Evolutionary conservation across 2,329 filamentous ascomycete species (phyloP).

Genomic region (Diatrype stigma): DNA sequence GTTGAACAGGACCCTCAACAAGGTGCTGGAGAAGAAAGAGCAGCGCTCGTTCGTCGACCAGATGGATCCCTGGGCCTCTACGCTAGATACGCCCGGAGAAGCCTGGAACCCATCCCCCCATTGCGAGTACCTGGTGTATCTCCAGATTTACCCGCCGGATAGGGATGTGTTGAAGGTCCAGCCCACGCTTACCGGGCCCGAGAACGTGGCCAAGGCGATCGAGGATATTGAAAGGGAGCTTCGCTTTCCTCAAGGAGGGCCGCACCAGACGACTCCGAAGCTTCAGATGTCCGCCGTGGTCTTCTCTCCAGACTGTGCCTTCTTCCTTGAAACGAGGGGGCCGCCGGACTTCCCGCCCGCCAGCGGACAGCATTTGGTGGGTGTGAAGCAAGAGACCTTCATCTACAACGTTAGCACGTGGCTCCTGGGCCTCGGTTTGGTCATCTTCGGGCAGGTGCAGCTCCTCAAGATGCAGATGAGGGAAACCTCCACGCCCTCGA

Average conservation of each 20-base stretch:
- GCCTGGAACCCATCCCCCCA: conserved; percentile 60
- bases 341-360: conserved; percentile 50
- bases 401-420: conserved; percentile 55
- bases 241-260: conserved; percentile 56
- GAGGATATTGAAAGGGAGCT: conserved; percentile 59
- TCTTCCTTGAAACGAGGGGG: conserved; percentile 62
- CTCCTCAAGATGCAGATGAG: conserved; percentile 62
- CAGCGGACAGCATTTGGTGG: conserved; percentile 53
- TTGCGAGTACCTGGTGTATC: conserved; percentile 85
- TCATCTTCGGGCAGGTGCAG: conserved; percentile 59
- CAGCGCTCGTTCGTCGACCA: conserved; percentile 50
- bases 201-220: conserved; percentile 38
- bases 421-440: conserved; percentile 50
- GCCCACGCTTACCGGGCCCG: conserved; percentile 26
- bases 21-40: conserved; percentile 63
- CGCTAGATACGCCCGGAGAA: conserved; percentile 57
- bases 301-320: conserved; percentile 65
- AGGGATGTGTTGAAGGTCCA: conserved; percentile 30
- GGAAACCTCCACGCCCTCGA: conserved; percentile 64
- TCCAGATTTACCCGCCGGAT: conserved; percentile 65
- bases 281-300: conserved; percentile 60
- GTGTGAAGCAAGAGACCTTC: conserved; percentile 58
- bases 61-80: conserved; percentile 73
- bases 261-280: conserved; percentile 48
- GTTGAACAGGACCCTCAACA: conserved; percentile 68